Base-by-base conservation (phyloP, 164 flowering plant species). In the Piper longum region DNA sequence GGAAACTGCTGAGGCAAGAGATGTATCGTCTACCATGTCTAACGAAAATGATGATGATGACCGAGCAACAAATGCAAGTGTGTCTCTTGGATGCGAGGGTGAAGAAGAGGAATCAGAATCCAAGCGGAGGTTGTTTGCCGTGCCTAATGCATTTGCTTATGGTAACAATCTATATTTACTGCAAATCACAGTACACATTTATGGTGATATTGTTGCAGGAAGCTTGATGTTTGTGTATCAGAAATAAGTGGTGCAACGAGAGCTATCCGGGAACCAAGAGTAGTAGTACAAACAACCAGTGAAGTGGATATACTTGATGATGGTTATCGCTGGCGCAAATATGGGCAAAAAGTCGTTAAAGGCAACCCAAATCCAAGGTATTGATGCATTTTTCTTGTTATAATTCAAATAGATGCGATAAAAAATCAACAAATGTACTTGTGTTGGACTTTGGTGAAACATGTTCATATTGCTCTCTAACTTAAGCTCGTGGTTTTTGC, bases 301-400 rank as follows among this genome's bases (percentile, higher is more conserved):
- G 97, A 91, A 71, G 96, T 91, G 39, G 97, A 91, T 75, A 91
- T 91, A 57, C 88, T 91, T 60, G 97, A 88, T 67, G 97, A 90
- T 72, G 97, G 97, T 44, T 88, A 90, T 40, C 86, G 95, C 58
- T 89, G 95, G 95, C 87, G 96, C 70, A 89, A 89, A 72, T 89
- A 89, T 71, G 97, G 97, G 55, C 97, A 90, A 76, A 90, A 90
- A 79, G 97, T 90, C 43, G 97, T 90, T 58, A 90, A 90, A 78
- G 97, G 97, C 72, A 90, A 90, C 72, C 97, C 97, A 54, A 90
- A 90, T 67, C 97, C 97, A 66, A 86, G 97, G 97, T 88, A 48
- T 11, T 5, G 11, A 44, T 44, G 7, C 52, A 9, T 2, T 48
- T 48, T 48, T 48, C 12, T 9, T 48, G 9, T 48, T 8, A 1